Base-by-base conservation (phyloP, 257 asterid species). In the Euphrasia confusa region DNA sequence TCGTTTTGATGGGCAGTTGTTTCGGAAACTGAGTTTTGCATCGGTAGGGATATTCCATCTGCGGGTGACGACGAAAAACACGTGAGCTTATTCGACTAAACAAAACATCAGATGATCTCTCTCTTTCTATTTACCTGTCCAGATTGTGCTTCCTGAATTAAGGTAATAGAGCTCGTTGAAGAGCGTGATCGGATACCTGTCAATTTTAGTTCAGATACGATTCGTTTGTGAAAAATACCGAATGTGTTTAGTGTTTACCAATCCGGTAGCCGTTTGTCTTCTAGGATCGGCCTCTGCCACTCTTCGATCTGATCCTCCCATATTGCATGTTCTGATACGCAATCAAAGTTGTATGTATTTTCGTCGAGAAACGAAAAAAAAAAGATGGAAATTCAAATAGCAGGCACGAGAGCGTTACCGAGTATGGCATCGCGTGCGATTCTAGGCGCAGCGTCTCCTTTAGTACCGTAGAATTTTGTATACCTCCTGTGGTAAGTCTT, bases 111-210 rank as follows among this genome's bases (percentile, higher is more conserved):
- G 4, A 40, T 40, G 47, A 2, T 40, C 10, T 12, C 2, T 8
- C 28, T 28, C 30, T 26, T n/a, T 26, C 55, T 66, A 14, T 7
- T 61, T 68, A 86, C 96, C 96, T 75, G 96, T 88, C 96, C 96
- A 85, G 60, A 88, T 81, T 65, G 96, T 66, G 71, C 86, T 86
- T 71, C 96, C 96, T 0, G 95, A 71, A 48, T 78, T 88, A 47
- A 88, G 88, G 70, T 83, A 88, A 71, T 88, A 88, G 66, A 88
- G 96, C 78, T 88, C 96, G 60, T 88, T 88, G 86, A 88, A 88
- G 35, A 88, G 89, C 54, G 95, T 82, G 57, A 72, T 27, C 7
- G 87, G 81, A 21, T 88, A 85, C 95, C 95, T 87, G 75, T 18
- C 45, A 61, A 35, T 61, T 69, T 52, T 14, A 48, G 2, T n/a